phyloP scores from a whole-genome alignment of 2,329 filamentous ascomycete genomes.

The Fusarium albidum region DNA sequence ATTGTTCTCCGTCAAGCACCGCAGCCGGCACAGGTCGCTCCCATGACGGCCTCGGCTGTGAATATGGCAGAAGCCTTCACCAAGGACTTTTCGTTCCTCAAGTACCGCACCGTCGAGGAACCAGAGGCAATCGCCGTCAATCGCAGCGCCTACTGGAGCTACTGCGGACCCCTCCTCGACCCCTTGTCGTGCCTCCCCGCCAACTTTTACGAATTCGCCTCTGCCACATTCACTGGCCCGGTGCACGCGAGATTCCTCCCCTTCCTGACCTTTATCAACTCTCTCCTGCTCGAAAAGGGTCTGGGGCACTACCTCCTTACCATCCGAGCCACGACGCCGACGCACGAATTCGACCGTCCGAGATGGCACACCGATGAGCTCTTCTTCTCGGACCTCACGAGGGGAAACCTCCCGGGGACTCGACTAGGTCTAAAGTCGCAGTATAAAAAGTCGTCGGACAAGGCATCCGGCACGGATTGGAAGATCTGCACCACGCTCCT shows the following conservation, averaged over 20 bases:
- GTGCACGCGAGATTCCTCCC: constrained; percentile 48
- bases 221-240: constrained; percentile 45
- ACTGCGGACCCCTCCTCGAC: constrained; percentile 51
- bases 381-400: constrained; percentile 47
- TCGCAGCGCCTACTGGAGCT: constrained; percentile 52
- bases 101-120: not conserved
- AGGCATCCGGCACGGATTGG: constrained; percentile 49
- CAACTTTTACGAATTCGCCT: constrained; percentile 50
- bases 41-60: too few species aligned
- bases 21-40: too few species aligned
- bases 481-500: constrained; percentile 58
- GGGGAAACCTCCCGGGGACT: constrained; percentile 23
- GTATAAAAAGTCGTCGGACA: not conserved
- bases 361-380: constrained; percentile 60
- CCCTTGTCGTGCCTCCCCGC: constrained; percentile 38
- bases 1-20: too few species aligned
- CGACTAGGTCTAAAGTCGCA: constrained; percentile 14
- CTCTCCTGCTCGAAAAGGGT: constrained; percentile 45
- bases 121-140: constrained; percentile 29
- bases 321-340: constrained; percentile 54
- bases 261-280: constrained; percentile 50
- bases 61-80: not conserved
- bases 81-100: constrained; percentile 22
- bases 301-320: constrained; percentile 57
- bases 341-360: constrained; percentile 52